Conservation (phyloP, 1,284 basidiomycete species). For the Marasmius oreades region DNA sequence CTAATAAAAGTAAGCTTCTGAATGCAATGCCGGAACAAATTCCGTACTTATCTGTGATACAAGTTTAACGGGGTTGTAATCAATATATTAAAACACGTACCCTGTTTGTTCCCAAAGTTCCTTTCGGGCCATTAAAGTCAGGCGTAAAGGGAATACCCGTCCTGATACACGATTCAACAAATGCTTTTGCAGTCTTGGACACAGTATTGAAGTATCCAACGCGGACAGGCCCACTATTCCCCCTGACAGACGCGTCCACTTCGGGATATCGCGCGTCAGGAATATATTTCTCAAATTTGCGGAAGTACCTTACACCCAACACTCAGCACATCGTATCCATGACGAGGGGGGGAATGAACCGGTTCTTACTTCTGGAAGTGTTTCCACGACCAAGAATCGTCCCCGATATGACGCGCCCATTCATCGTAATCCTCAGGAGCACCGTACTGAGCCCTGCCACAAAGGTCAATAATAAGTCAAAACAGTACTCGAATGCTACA, state of each 20-base stretch:
- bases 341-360: not conserved
- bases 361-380: conserved; percentile 47
- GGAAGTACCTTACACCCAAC: conserved; percentile 46
- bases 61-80: not conserved
- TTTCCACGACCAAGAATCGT: conserved; percentile 61
- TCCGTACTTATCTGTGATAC: conserved; percentile 6
- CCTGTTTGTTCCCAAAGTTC: conserved; percentile 49
- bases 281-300: conserved; percentile 55
- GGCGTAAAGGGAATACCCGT: conserved; percentile 45
- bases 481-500: not conserved
- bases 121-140: conserved; percentile 49
- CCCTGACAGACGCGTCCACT: conserved; percentile 42
- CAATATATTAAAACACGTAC: conserved; percentile 29
- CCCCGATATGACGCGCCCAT: conserved; percentile 55
- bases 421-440: conserved; percentile 69
- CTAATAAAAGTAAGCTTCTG: conserved; percentile 30
- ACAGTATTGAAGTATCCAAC: conserved; percentile 40
- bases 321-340: not conserved
- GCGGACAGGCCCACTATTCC: conserved; percentile 47
- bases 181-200: conserved; percentile 33
- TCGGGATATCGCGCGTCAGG: conserved; percentile 43
- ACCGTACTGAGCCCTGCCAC: conserved; percentile 59
- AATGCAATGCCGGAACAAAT: not conserved
- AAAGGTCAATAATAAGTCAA: not conserved
- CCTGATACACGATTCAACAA: conserved; percentile 44